Evolutionary conservation across 208 protist genomes (phyloP), one percentile per base, ranked within the genome.

Genomic region (Trypanosoma boissoni): DNA sequence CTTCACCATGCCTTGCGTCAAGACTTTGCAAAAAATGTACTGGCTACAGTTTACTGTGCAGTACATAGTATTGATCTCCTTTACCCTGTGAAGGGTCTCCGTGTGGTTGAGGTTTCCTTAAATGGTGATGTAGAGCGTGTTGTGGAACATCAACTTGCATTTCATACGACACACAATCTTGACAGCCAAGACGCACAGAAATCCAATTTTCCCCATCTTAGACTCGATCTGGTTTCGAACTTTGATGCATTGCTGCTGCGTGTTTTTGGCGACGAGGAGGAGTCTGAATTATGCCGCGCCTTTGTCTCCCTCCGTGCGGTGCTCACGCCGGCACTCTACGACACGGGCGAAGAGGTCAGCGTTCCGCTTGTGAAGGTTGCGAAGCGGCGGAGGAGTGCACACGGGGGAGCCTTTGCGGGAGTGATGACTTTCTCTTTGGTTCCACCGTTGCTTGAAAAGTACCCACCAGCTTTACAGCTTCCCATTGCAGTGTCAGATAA

Each of bases 271-370:
- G 76, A 73, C 29, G 36, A n/a, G 8, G 66, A 74, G 45, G 45
- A 59, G 12, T 36, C 45, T 27, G 75, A 83, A 31, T 9, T 88
- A 2, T 76, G 84, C 29, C 55, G 72, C 32, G 68, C 67, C 4
- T 64, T 75, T 7, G 46, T 91, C 3, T 91, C 83, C 10, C 70
- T 91, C 7, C 79, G 79, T 6, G 88, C 88, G 6, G 62, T 94
- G 20, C 82, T 94, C 27, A 90, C 79, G 0, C 78, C 76, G 1
- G 60, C 74, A 9, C 62, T 90, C 37, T 94, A 83, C 50, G 72
- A 69, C 59, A 78, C 84, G 72, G 72, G 54, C 4, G 88, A 91
- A 62, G 48, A 54, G 9, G 73, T 91, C n/a, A 71, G 52, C 32
- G 79, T 91, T 37, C 78, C 82, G 8, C 76, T 94, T 16, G 88